phyloP scores from a whole-genome alignment of 306 rosid genomes.

The Trichosanthes truncata region DNA sequence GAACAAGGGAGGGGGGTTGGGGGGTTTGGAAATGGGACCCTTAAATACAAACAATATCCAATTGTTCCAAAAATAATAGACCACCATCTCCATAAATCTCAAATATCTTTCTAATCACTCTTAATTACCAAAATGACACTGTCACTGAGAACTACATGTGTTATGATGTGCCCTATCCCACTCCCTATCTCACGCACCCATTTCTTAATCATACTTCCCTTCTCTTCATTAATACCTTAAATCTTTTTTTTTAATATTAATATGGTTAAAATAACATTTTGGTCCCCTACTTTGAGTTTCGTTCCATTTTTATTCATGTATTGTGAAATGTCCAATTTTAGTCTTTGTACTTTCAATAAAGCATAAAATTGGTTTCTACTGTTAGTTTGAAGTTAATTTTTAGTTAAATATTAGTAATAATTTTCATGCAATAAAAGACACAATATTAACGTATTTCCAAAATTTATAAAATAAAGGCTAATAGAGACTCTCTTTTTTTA shows the following conservation, averaged over 20 bases:
- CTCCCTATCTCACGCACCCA: background rate
- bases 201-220: background rate
- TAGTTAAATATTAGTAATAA: too few species aligned
- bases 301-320: too few species aligned
- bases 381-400: too few species aligned
- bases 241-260: background rate
- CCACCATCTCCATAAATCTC: background rate
- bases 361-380: too few species aligned
- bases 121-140: background rate
- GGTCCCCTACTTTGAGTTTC: too few species aligned
- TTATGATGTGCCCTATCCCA: background rate
- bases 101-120: background rate
- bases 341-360: too few species aligned
- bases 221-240: background rate
- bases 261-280: too few species aligned
- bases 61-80: background rate
- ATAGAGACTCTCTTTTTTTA: too few species aligned
- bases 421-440: too few species aligned
- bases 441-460: too few species aligned
- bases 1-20: background rate
- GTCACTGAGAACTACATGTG: background rate
- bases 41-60: slow-evolving; percentile 11
- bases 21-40: slow-evolving; percentile 2
- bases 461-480: too few species aligned
- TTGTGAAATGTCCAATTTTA: too few species aligned